Conservation (phyloP, 1,139 yeast species). For the Yamadazyma dushanensis region DNA sequence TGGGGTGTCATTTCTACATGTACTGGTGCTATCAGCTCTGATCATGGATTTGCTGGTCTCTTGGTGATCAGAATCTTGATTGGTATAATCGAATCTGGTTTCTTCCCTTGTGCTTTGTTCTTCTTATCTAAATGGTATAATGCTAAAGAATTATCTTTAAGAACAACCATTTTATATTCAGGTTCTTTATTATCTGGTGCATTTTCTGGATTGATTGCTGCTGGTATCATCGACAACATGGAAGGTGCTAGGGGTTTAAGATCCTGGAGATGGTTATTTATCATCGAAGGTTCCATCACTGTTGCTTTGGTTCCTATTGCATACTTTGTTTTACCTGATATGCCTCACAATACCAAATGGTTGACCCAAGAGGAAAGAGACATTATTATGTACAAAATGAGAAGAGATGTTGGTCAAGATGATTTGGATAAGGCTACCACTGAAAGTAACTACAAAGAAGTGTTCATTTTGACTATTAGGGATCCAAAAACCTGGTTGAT, state of each 20-base stretch:
- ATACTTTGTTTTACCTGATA: constrained; percentile 68
- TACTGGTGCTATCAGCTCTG: constrained; percentile 18
- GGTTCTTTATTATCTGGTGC: constrained; percentile 79
- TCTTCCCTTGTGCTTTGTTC: constrained; percentile 54
- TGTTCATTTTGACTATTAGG: constrained; percentile 39
- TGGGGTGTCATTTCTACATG: constrained; percentile 57
- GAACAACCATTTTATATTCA: constrained; percentile 60
- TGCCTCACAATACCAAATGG: constrained; percentile 57
- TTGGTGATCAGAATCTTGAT: constrained; percentile 49
- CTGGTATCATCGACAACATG: constrained; percentile 41
- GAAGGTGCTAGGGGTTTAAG: constrained; percentile 38
- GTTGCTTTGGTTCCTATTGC: constrained; percentile 56
- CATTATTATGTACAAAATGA: constrained; percentile 47
- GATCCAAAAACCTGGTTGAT: constrained; percentile 50
- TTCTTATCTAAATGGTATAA: constrained; percentile 52
- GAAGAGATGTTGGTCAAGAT: constrained; percentile 39
- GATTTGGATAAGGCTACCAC: constrained; percentile 40
- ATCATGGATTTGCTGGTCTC: constrained; percentile 39
- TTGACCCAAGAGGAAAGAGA: constrained; percentile 49
- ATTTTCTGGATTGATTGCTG: constrained; percentile 71
- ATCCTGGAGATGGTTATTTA: constrained; percentile 75
- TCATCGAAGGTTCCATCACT: constrained; percentile 73
- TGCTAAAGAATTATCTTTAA: constrained; percentile 46
- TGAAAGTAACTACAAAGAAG: constrained; percentile 33
- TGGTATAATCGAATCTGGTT: constrained; percentile 61